Evolutionary conservation across 305 asterid species (phyloP).

Genomic region (Fraxinus dipetala): DNA sequence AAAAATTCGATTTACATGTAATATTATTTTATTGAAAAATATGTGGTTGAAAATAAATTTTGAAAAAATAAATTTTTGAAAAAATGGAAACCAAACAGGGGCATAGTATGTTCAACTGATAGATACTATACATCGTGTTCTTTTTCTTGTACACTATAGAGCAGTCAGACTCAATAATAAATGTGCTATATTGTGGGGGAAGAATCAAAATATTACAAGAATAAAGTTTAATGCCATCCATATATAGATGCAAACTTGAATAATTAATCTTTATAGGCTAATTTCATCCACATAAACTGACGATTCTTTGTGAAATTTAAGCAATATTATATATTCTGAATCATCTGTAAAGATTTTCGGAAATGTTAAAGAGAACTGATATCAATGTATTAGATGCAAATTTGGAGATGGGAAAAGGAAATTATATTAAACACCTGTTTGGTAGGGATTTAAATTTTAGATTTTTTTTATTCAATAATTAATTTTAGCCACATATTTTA

Average conservation of each 20-base stretch:
- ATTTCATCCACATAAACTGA: too few species aligned
- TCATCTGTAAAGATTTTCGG: conserved; percentile 27
- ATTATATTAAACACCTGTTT: too few species aligned
- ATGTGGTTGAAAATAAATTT: too few species aligned
- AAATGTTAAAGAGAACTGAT: conserved; percentile 7
- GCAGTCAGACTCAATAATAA: neutral
- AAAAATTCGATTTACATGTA: too few species aligned
- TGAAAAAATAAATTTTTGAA: too few species aligned
- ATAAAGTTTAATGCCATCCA: conserved; percentile 14
- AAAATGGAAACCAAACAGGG: too few species aligned
- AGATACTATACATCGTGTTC: neutral
- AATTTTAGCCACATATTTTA: too few species aligned
- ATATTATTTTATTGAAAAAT: too few species aligned
- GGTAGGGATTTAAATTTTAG: too few species aligned
- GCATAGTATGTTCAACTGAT: neutral
- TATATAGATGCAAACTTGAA: neutral
- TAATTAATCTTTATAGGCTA: too few species aligned
- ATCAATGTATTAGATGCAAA: conserved; percentile 1
- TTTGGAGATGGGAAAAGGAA: neutral
- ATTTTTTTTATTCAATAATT: too few species aligned
- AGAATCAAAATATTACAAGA: conserved; percentile 10
- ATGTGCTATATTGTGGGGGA: neutral
- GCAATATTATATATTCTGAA: conserved; percentile 28
- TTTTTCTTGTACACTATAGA: too few species aligned
- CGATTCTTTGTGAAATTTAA: conserved; percentile 1